Evolutionary conservation across 2,329 filamentous ascomycete species (phyloP).

Genomic region (Talaromyces sp.): DNA sequence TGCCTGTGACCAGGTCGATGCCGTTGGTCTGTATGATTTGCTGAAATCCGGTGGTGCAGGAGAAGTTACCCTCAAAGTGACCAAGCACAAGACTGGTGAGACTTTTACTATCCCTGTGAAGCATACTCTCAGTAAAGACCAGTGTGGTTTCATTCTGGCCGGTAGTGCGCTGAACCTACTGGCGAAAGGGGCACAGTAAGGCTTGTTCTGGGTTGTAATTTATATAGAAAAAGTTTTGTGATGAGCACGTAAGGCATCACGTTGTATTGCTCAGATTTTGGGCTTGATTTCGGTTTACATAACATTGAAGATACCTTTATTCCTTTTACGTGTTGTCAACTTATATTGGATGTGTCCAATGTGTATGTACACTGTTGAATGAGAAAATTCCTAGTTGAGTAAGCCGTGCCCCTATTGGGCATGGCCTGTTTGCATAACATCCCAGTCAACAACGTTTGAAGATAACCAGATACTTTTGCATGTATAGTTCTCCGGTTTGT

Average conservation of each 20-base stretch:
- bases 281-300: not conserved
- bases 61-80: constrained; percentile 64
- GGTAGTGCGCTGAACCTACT: constrained; percentile 90
- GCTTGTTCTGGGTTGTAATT: not conserved
- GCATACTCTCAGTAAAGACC: constrained; percentile 83
- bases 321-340: not conserved
- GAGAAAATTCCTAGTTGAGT: not conserved
- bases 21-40: constrained; percentile 78
- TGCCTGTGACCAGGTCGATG: constrained; percentile 77
- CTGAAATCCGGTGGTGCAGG: constrained; percentile 72
- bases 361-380: not conserved
- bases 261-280: not conserved
- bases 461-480: not conserved
- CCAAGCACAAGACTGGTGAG: constrained; percentile 57
- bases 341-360: not conserved
- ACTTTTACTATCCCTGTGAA: constrained; percentile 68
- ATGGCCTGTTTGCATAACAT: not conserved
- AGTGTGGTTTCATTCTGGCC: constrained; percentile 86
- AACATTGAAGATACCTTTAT: not conserved
- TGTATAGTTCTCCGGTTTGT: not conserved
- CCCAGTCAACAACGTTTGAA: not conserved
- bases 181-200: constrained; percentile 51
- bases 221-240: not conserved
- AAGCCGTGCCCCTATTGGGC: not conserved
- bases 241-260: not conserved